Base-by-base conservation (phyloP, 1,284 basidiomycete genomes). In the Apiotrichum laibachii region DNA sequence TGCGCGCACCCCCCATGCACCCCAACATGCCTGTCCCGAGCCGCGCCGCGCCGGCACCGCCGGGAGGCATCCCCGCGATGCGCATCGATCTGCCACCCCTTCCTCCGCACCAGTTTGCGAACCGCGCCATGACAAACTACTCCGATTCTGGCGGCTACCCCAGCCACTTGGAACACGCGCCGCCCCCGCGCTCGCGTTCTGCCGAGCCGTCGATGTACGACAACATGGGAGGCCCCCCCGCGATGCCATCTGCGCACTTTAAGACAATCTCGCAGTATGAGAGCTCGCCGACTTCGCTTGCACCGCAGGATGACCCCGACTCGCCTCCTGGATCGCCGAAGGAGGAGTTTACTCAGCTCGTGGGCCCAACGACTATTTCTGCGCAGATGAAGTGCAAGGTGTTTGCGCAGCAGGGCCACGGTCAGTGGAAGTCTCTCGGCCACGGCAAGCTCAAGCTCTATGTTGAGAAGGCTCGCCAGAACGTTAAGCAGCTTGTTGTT, bases 351-450 rank as follows among this genome's bases (percentile, higher is more conserved):
- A 35, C 79, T 67, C 54, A 75, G 22, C 78, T 83, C 1, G 76
- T 82, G 18, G 90, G 87, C 1, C 90, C 90, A 1, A 83, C 88
- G 9, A 81, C 84, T 13, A 81, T 98, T 52, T 85, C 88, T 5
- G 92, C 90, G n/a, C 86, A 92, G 72, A 97, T 96, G 90, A 94
- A 95, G 76, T 98, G 95, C 85, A 98, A 99, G 78, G 87, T 98
- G 37, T 99, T 98, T 81, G 81, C 96, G 56, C 89, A 99, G 76
- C 92, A 96, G 72, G 86, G 90, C 43, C 94, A 98, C 73, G 88
- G 88, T 26, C 92, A 97, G 76, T 99, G 96, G 96, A 99, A 97
- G 81, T 87, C 90, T 2, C 81, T 99, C 43, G 96, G 96, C 2
- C 82, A 88, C 13, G 92, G 90, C 8, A 87, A 87, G 69, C 82